Conservation (phyloP, 2,329 filamentous ascomycete species). For the Fusarium zealandicum region DNA sequence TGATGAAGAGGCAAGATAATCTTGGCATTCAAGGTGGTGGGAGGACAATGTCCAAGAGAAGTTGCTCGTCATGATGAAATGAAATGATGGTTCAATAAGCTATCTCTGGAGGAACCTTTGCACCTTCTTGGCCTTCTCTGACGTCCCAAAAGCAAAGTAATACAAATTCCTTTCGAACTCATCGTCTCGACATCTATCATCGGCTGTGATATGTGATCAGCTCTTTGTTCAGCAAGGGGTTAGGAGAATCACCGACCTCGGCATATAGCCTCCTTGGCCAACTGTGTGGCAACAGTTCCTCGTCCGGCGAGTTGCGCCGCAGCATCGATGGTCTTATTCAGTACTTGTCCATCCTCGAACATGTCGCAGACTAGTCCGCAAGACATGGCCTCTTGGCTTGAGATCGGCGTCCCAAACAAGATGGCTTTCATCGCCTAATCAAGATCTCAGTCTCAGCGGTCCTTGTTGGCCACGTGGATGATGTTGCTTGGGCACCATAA, state of each 20-base stretch:
- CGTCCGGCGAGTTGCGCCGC: slow-evolving; percentile 22
- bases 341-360: slow-evolving; percentile 31
- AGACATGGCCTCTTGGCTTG: slow-evolving; percentile 25
- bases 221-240: background rate
- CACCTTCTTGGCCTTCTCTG: slow-evolving; percentile 20
- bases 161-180: slow-evolving; percentile 47
- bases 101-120: slow-evolving; percentile 2
- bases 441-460: slow-evolving; percentile 5
- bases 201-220: slow-evolving; percentile 25
- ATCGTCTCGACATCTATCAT: slow-evolving; percentile 42
- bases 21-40: background rate
- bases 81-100: background rate
- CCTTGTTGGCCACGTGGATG: slow-evolving; percentile 4
- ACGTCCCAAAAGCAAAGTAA: slow-evolving; percentile 47
- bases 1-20: slow-evolving; percentile 4
- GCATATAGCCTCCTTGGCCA: slow-evolving; percentile 44
- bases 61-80: background rate
- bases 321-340: slow-evolving; percentile 36
- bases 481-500: background rate
- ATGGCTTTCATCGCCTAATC: slow-evolving; percentile 43
- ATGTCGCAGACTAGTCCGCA: slow-evolving; percentile 30
- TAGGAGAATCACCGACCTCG: slow-evolving; percentile 31
- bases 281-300: slow-evolving; percentile 32
- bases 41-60: background rate
- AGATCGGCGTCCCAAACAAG: slow-evolving; percentile 40